Base-by-base conservation (phyloP, 768 basidiomycete species). In the Mycena crocata region DNA sequence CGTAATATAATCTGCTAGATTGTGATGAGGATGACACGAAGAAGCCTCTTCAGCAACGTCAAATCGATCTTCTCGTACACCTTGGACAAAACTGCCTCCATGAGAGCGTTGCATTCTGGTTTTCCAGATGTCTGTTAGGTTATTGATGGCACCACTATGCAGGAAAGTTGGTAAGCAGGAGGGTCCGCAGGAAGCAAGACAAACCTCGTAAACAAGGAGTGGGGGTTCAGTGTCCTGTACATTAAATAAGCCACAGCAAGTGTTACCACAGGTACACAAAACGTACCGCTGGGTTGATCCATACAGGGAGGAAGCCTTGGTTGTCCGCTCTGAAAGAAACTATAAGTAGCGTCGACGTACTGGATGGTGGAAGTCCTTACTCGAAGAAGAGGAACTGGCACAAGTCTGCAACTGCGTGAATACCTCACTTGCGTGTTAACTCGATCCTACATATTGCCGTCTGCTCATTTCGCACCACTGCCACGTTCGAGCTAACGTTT, bases 301-400 rank as follows among this genome's bases (percentile, higher is more conserved):
- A 99, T 1, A 95, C 90, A 14, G 98, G 98, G 91, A 99, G 99
- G 26, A 99, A 81, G 51, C 95, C 95, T 72, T 98, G 93, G 78
- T 99, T 99, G 82, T 99, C 98, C 24, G 96, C 95, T 77, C 86
- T 87, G 63, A 17, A 66, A 26, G 51, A 24, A 55, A n/a, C n/a
- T 35, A 30, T 72, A 49, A 72, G 62, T 50, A 24, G 49, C 30
- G 7, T 49, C 42, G 1, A 31, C 35, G 21, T 40, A 14, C 23
- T 52, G 23, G 7, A 19, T 49, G 14, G 19, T 24, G 6, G 63
- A 39, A 31, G 28, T 19, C 72, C 85, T 74, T 73, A 86, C 86
- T 99, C 97, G 74, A 98, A 99, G 88, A 95, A 98, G 59, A 99
- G 80, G 89, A 98, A 99, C 80, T 99, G 97, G 74, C 98, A 97